Conservation (phyloP, 73 alveolate genomes). For the Tetrahymena malaccensis region DNA sequence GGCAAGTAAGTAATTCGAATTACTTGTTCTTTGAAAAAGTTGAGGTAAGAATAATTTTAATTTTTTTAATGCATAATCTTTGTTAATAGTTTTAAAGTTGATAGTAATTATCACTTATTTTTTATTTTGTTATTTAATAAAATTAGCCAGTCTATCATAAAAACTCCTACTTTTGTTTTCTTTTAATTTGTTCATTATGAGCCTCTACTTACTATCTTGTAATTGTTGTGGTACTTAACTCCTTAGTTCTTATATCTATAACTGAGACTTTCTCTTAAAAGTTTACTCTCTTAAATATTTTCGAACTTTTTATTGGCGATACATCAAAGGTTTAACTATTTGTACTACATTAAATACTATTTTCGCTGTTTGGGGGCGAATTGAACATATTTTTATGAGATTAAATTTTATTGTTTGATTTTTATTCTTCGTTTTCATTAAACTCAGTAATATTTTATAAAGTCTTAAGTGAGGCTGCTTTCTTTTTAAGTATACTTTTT, state of each 20-base stretch:
- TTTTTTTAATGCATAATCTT: too few species aligned
- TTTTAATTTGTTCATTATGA: not conserved
- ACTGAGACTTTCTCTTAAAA: not conserved
- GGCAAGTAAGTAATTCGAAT: too few species aligned
- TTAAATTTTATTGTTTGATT: not conserved
- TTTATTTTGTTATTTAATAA: not conserved
- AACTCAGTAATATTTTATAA: not conserved
- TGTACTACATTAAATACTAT: not conserved
- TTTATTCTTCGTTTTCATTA: not conserved
- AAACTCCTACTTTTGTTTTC: not conserved
- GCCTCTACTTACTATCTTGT: not conserved
- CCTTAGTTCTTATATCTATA: not conserved
- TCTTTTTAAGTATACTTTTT: not conserved
- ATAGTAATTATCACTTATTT: not conserved
- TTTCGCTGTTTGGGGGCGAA: not conserved
- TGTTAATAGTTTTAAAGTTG: not conserved
- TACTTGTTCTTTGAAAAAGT: too few species aligned
- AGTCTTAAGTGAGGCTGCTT: not conserved
- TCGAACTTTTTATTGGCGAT: not conserved
- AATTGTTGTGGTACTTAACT: not conserved
- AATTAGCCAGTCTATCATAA: not conserved
- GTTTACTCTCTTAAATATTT: not conserved
- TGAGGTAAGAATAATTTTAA: too few species aligned
- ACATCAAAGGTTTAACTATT: not conserved
- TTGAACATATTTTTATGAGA: not conserved